phyloP scores from a whole-genome alignment of 768 basidiomycete genomes.

The Phlebiopsis flavidoalba region DNA sequence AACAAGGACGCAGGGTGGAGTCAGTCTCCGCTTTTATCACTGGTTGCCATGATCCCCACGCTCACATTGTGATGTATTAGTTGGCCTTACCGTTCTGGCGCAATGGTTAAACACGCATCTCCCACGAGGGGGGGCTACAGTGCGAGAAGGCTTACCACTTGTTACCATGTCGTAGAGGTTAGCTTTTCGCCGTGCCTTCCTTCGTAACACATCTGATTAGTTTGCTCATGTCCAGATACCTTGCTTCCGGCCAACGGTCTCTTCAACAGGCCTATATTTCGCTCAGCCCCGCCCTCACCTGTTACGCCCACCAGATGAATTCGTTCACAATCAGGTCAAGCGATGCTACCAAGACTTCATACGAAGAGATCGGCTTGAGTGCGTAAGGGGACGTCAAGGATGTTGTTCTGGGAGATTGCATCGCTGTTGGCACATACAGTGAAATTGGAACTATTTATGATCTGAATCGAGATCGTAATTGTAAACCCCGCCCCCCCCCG shows the following conservation, averaged over 20 bases:
- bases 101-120: conserved; percentile 23
- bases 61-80: conserved; percentile 6
- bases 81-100: conserved; percentile 25
- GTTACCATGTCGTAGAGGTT: background rate
- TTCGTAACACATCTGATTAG: background rate
- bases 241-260: background rate
- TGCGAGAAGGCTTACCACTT: background rate
- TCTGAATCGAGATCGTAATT: no score
- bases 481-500: no score
- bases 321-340: conserved; percentile 11
- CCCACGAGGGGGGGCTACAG: background rate
- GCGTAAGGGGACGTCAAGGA: conserved; percentile 4
- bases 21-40: conserved; percentile 4
- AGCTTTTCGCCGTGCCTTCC: background rate
- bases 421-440: no score
- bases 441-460: no score
- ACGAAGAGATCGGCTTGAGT: conserved; percentile 7
- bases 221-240: background rate
- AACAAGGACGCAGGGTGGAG: conserved; percentile 29
- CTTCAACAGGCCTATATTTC: conserved; percentile 11
- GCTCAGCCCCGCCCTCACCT: conserved; percentile 10
- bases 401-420: background rate
- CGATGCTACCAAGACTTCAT: conserved; percentile 18
- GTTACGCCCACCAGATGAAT: conserved; percentile 15
- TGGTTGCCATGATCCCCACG: background rate